Conservation (phyloP, 1,139 yeast species). For the Pichia sorboxylosa region DNA sequence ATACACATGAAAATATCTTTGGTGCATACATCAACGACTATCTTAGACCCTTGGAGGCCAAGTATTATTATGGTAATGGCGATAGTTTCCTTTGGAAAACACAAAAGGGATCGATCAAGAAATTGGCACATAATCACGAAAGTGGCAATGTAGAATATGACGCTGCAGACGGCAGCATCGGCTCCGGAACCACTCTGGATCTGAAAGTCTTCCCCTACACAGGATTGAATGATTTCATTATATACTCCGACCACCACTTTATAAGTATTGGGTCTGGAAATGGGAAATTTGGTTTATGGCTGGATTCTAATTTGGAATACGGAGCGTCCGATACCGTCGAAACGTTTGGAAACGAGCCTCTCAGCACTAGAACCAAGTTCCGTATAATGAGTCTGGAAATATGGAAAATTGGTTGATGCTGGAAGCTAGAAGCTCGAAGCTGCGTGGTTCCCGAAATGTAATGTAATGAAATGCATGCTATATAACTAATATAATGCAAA, state of each 20-base stretch:
- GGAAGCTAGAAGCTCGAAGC: too few species aligned
- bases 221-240: conserved; percentile 75
- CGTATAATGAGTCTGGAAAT: conserved; percentile 69
- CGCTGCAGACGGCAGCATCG: conserved; percentile 1
- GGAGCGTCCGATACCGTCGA: conserved; percentile 74
- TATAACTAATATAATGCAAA: too few species aligned
- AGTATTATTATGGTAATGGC: conserved; percentile 82
- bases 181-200: conserved; percentile 7
- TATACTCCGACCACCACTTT: conserved; percentile 69
- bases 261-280: conserved; percentile 86
- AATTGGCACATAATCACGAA: conserved; percentile 6
- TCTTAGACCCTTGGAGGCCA: conserved; percentile 56
- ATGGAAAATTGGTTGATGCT: conserved; percentile 48
- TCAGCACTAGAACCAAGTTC: conserved; percentile 55
- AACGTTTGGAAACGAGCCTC: conserved; percentile 84
- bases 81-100: conserved; percentile 88
- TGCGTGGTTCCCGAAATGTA: too few species aligned
- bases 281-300: conserved; percentile 89
- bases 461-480: too few species aligned
- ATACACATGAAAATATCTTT: conserved; percentile 50
- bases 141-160: conserved; percentile 2
- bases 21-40: conserved; percentile 80
- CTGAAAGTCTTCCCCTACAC: conserved; percentile 83
- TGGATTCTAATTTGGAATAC: conserved; percentile 57
- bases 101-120: conserved; percentile 28